A percentile compares a stretch with the other conserved stretches of the same genome.
phyloP scores from a whole-genome alignment of 306 rosid genomes.

The Abrus precatorius region DNA sequence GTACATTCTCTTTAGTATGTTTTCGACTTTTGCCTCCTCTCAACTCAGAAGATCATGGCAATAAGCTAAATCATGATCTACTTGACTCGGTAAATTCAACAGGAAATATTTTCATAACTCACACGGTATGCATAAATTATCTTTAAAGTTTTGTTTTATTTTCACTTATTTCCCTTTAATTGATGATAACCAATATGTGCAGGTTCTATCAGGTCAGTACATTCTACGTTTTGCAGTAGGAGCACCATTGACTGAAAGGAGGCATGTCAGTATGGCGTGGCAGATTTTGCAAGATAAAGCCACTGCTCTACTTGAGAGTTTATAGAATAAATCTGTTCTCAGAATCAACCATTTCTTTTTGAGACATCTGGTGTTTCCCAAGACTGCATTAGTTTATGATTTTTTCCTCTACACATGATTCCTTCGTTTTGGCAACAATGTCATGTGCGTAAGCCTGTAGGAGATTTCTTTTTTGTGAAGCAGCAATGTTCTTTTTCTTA shows the following conservation, averaged over 20 bases:
- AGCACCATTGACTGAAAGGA: slow-evolving; percentile 92
- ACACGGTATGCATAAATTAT: slow-evolving; percentile 71
- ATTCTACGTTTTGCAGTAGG: slow-evolving; percentile 85
- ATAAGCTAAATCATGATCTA: slow-evolving; percentile 68
- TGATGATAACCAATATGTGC: slow-evolving; percentile 50
- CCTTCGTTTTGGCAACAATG: not conserved
- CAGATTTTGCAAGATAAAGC: slow-evolving; percentile 77
- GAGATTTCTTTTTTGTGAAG: not conserved
- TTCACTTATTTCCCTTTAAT: slow-evolving; percentile 27
- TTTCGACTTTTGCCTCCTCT: slow-evolving; percentile 74
- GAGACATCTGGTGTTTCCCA: not conserved
- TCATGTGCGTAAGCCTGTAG: slow-evolving; percentile 1
- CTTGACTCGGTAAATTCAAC: slow-evolving; percentile 77
- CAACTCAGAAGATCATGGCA: slow-evolving; percentile 60
- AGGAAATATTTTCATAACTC: slow-evolving; percentile 79
- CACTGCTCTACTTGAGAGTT: slow-evolving; percentile 63
- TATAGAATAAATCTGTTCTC: slow-evolving; percentile 37
- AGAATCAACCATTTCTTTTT: slow-evolving; percentile 34
- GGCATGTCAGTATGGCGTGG: slow-evolving; percentile 84
- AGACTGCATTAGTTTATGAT: not conserved
- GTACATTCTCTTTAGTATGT: slow-evolving; percentile 85
- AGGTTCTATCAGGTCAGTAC: slow-evolving; percentile 85
- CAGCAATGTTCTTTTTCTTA: not conserved
- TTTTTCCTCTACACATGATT: slow-evolving; percentile 17
- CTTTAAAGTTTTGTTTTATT: slow-evolving; percentile 7